Percentiles rank a stretch among this genome's conserved stretches.
Conservation (phyloP, 345 rosid genomes). For the Arabidopsis suecica region DNA sequence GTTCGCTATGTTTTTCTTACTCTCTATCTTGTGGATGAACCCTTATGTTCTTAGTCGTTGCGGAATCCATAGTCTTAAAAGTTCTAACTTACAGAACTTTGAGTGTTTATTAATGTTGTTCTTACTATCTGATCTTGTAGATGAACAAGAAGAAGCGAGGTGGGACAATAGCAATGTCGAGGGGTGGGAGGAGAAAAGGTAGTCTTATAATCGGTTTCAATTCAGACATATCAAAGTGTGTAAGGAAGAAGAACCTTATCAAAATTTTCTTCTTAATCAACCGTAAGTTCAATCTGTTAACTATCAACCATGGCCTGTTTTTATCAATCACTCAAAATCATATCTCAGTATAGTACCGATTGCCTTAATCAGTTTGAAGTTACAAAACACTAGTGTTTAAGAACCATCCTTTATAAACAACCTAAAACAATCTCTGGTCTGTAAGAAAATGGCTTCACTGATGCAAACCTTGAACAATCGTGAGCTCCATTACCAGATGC, state of each 20-base stretch:
- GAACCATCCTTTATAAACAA: not conserved
- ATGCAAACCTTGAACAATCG: constrained; percentile 1
- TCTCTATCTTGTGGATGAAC: constrained; percentile 32
- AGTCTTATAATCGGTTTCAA: not conserved
- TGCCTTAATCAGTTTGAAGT: not conserved
- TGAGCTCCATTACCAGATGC: not conserved
- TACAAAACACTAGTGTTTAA: not conserved
- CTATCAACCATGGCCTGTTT: not conserved
- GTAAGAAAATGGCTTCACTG: constrained; percentile 5
- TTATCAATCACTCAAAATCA: not conserved
- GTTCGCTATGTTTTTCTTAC: not conserved
- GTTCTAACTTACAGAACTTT: not conserved
- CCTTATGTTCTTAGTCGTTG: too few species aligned
- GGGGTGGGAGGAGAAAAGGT: constrained; percentile 42
- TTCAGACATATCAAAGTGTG: not conserved
- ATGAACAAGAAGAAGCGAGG: constrained; percentile 34
- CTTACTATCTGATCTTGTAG: constrained; percentile 25
- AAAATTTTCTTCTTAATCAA: constrained; percentile 1
- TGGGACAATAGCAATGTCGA: constrained; percentile 40
- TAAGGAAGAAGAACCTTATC: constrained; percentile 21
- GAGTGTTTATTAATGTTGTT: not conserved
- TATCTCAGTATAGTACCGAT: not conserved
- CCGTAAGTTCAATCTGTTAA: constrained; percentile 29
- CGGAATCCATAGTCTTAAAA: not conserved
- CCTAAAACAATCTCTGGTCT: not conserved